Evolutionary conservation across 208 protist genomes (phyloP).

Genomic region (Crithidia expoeki): DNA sequence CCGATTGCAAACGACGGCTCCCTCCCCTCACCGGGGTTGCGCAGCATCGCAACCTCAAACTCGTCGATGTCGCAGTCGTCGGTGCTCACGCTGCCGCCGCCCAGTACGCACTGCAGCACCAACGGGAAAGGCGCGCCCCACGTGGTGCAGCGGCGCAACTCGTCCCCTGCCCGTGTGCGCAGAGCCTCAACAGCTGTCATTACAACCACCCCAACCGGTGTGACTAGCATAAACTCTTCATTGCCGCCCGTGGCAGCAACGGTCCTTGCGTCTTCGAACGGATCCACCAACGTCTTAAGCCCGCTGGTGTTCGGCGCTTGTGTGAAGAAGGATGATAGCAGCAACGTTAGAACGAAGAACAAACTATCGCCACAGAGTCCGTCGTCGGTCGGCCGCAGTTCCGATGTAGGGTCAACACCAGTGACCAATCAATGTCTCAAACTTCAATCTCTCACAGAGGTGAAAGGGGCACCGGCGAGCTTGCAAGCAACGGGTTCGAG

Average conservation of each 20-base stretch:
- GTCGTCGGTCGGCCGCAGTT: slow-evolving; percentile 4
- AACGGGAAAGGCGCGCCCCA: neutral
- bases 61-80: slow-evolving; percentile 15
- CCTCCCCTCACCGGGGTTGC: neutral
- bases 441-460: neutral
- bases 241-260: neutral
- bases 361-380: neutral
- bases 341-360: neutral
- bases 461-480: neutral
- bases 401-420: neutral
- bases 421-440: neutral
- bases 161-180: slow-evolving; percentile 6
- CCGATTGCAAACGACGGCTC: too few species aligned
- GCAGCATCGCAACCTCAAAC: neutral
- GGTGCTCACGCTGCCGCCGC: slow-evolving; percentile 5
- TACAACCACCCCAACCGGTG: neutral
- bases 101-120: neutral
- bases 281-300: slow-evolving; percentile 5
- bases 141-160: slow-evolving; percentile 13
- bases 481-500: neutral
- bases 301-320: neutral
- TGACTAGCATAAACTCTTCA: too few species aligned
- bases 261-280: neutral
- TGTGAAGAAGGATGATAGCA: neutral
- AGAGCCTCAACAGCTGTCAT: neutral